Evolutionary conservation across 345 rosid genomes (phyloP).

Genomic region (Heritiera fomes): DNA sequence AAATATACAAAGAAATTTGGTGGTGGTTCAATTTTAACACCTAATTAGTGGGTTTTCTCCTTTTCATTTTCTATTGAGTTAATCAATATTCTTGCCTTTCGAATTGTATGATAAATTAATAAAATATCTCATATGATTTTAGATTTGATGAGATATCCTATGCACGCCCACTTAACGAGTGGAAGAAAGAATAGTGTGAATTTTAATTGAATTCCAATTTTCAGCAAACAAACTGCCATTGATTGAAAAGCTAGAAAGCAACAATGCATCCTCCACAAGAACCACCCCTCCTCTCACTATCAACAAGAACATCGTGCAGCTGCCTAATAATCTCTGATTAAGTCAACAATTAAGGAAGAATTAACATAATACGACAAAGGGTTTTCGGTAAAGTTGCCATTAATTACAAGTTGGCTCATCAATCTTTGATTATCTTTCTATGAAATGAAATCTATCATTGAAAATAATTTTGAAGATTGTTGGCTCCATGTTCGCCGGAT

Average conservation of each 20-base stretch:
- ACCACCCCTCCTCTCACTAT: background rate
- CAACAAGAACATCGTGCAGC: background rate
- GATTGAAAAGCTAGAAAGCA: conserved; percentile 24
- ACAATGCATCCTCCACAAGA: background rate
- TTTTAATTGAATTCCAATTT: conserved; percentile 15
- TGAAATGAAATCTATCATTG: background rate
- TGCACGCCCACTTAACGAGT: background rate
- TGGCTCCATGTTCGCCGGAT: conserved; percentile 2
- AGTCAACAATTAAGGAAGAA: background rate
- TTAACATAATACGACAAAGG: conserved; percentile 2
- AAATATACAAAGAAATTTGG: background rate
- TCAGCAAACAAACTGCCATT: conserved; percentile 19
- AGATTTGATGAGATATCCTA: conserved; percentile 4
- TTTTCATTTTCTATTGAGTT: background rate
- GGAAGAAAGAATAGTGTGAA: conserved; percentile 19
- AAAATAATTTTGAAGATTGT: background rate
- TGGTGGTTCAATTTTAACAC: background rate
- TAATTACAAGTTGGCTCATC: background rate
- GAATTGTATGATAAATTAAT: background rate
- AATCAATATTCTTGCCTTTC: background rate
- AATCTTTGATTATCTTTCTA: background rate
- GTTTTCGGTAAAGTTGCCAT: background rate
- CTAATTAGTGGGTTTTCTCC: background rate
- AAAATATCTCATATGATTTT: background rate
- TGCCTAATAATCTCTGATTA: background rate